A percentile compares a stretch with the other conserved stretches of the same genome.
Evolutionary conservation across 805 yeast species (phyloP).

Genomic region (Jamesozyma lodderae): DNA sequence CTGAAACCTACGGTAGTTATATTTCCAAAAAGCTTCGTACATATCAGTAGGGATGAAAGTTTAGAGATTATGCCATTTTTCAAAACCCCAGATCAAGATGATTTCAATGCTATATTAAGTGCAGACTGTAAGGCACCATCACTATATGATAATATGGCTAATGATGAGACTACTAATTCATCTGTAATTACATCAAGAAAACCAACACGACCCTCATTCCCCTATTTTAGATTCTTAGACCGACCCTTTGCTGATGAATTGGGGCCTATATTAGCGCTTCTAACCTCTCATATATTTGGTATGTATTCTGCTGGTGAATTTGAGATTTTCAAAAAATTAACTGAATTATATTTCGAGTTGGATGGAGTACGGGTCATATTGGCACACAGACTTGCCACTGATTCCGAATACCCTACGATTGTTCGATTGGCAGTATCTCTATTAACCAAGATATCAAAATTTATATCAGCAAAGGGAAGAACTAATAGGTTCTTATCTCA

Average conservation of each 20-base stretch:
- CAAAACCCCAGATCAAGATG: slow-evolving; percentile 22
- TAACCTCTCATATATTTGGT: slow-evolving; percentile 58
- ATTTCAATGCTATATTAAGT: slow-evolving; percentile 11
- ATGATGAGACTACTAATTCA: slow-evolving; percentile 20
- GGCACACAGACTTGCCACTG: slow-evolving; percentile 42
- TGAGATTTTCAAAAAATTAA: slow-evolving; percentile 48
- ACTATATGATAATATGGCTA: slow-evolving; percentile 27
- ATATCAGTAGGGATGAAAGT: slow-evolving; percentile 36
- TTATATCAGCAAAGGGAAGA: slow-evolving; percentile 39
- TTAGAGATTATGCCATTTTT: slow-evolving; percentile 29
- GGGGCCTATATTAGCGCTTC: slow-evolving; percentile 44
- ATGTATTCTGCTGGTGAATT: slow-evolving; percentile 66
- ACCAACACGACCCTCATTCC: slow-evolving; percentile 45
- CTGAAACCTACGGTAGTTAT: slow-evolving; percentile 44
- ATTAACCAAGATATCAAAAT: slow-evolving; percentile 52
- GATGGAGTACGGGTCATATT: slow-evolving; percentile 52
- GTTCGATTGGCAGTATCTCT: slow-evolving; percentile 44
- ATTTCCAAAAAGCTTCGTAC: slow-evolving; percentile 50
- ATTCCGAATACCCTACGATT: slow-evolving; percentile 41
- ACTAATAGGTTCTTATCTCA: slow-evolving; percentile 20
- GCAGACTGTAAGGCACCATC: slow-evolving; percentile 23
- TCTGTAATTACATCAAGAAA: slow-evolving; percentile 16
- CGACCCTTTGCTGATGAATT: slow-evolving; percentile 46
- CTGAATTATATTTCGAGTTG: slow-evolving; percentile 43
- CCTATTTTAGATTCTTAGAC: slow-evolving; percentile 39